These are phyloP conservation scores for Cairneyella variabilis DNA, from an alignment of 495 filamentous ascomycete genomes.

Conservation along the genomic window DNA sequence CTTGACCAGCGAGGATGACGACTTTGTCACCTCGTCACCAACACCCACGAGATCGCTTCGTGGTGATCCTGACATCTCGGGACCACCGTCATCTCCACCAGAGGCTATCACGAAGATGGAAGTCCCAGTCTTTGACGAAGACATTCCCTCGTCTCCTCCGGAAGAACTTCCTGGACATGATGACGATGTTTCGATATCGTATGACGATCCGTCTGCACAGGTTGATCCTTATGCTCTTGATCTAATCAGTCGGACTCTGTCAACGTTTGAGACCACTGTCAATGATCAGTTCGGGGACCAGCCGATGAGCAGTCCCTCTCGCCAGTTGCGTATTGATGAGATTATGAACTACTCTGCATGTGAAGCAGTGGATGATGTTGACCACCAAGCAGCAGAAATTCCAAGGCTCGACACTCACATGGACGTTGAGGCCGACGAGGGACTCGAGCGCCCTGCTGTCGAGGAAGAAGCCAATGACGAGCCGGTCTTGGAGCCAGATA, in stretches of 20 bases:
- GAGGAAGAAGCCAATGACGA: too few relatives aligned
- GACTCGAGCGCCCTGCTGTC: too few relatives aligned
- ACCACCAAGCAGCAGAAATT: too few relatives aligned
- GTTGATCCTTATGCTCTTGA: slow-evolving; percentile 13
- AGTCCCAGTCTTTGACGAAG: neutral
- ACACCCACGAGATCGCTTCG: slow-evolving; percentile 49
- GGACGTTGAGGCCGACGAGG: too few relatives aligned
- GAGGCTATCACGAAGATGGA: slow-evolving; percentile 28
- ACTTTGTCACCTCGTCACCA: slow-evolving; percentile 76
- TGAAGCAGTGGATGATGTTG: too few relatives aligned
- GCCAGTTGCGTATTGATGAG: slow-evolving; percentile 1
- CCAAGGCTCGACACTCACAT: too few relatives aligned
- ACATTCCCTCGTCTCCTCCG: slow-evolving; percentile 18
- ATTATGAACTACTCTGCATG: too few relatives aligned
- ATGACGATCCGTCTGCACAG: slow-evolving; percentile 24
- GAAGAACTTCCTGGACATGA: slow-evolving; percentile 2
- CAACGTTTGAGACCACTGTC: slow-evolving; percentile 7
- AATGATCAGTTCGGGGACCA: neutral
- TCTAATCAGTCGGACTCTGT: slow-evolving; percentile 2
- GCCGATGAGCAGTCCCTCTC: slow-evolving; percentile 1
- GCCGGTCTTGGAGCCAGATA: slow-evolving; percentile 1
- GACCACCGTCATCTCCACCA: slow-evolving; percentile 52
- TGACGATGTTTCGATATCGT: slow-evolving; percentile 1
- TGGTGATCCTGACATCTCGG: slow-evolving; percentile 41
- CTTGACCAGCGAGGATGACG: slow-evolving; percentile 45